Evolutionary conservation across 31 red algal genomes (phyloP).

Genomic region (Endocladia muricata): DNA sequence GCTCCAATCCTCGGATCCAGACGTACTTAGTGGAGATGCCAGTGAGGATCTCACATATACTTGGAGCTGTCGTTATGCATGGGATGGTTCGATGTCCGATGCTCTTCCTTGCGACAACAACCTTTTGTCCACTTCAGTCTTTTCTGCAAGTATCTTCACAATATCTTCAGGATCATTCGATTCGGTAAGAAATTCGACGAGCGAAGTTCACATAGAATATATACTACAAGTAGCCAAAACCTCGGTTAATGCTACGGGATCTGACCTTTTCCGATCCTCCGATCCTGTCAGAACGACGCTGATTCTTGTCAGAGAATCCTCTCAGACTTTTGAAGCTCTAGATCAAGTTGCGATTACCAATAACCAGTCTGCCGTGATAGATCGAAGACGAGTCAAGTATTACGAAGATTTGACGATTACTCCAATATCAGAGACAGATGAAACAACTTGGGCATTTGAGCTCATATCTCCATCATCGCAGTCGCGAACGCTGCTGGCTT

Average conservation of each 20-base stretch:
- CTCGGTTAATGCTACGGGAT: conserved; percentile 32
- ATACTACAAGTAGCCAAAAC: conserved; percentile 39
- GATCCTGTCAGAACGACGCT: conserved; percentile 8
- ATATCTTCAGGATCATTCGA: conserved; percentile 15
- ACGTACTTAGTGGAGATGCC: conserved; percentile 34
- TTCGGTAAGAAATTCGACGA: conserved; percentile 18
- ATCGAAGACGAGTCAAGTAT: conserved; percentile 47
- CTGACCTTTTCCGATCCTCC: conserved; percentile 13
- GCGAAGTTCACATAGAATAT: conserved; percentile 33
- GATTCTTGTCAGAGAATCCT: conserved; percentile 18
- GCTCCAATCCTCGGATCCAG: conserved; percentile 38
- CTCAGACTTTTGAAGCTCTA: conserved; percentile 29
- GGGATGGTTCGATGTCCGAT: conserved; percentile 13
- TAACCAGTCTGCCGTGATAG: conserved; percentile 41
- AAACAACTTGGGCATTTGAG: conserved; percentile 54
- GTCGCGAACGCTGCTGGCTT: conserved; percentile 21
- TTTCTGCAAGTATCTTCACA: conserved; percentile 9
- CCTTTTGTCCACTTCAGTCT: conserved; percentile 1
- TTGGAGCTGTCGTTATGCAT: conserved; percentile 44
- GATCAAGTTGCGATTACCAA: conserved; percentile 35
- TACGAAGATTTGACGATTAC: conserved; percentile 64
- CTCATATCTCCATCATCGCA: conserved; percentile 27
- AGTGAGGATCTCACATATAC: conserved; percentile 26
- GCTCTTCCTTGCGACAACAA: conserved; percentile 12
- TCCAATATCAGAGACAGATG: conserved; percentile 37